A percentile compares a stretch with the other conserved stretches of the same genome.
phyloP scores from a whole-genome alignment of 441 rosid species.

The Euphorbia schlechtendalii region DNA sequence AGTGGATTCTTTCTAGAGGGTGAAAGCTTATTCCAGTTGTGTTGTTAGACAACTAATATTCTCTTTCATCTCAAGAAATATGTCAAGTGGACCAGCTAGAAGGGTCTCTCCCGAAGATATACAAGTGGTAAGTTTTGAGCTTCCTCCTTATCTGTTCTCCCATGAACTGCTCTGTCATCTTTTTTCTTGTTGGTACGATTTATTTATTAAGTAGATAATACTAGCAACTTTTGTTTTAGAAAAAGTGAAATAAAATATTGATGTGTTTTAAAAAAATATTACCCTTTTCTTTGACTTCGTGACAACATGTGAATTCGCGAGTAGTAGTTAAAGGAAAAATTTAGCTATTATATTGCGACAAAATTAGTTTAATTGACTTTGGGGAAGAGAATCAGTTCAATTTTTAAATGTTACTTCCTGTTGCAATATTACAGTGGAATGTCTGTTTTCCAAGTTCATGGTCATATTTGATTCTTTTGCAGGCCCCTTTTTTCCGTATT shows the following conservation, averaged over 20 bases:
- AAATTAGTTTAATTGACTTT: neutral
- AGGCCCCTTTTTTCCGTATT: too few relatives aligned
- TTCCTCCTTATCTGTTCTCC: neutral
- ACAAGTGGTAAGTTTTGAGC: slow-evolving; percentile 50
- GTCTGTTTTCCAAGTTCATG: too few relatives aligned
- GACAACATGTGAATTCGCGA: neutral
- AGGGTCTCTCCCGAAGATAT: slow-evolving; percentile 87
- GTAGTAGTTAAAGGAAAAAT: neutral
- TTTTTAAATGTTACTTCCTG: too few relatives aligned
- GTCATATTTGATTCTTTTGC: too few relatives aligned
- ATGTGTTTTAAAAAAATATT: neutral
- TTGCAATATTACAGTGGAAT: too few relatives aligned
- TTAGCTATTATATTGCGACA: neutral
- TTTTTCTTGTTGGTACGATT: neutral
- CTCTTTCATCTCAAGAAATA: slow-evolving; percentile 27
- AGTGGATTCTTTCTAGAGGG: neutral
- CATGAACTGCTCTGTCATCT: neutral
- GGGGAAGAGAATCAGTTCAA: too few relatives aligned
- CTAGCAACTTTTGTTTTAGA: neutral
- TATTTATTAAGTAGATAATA: neutral
- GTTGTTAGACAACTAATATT: neutral
- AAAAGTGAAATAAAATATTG: neutral
- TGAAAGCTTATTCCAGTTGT: neutral
- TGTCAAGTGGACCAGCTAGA: slow-evolving; percentile 72
- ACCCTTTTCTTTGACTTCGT: too few relatives aligned